Conservation (phyloP, 441 rosid genomes). For the Codiaeum variegatum region DNA sequence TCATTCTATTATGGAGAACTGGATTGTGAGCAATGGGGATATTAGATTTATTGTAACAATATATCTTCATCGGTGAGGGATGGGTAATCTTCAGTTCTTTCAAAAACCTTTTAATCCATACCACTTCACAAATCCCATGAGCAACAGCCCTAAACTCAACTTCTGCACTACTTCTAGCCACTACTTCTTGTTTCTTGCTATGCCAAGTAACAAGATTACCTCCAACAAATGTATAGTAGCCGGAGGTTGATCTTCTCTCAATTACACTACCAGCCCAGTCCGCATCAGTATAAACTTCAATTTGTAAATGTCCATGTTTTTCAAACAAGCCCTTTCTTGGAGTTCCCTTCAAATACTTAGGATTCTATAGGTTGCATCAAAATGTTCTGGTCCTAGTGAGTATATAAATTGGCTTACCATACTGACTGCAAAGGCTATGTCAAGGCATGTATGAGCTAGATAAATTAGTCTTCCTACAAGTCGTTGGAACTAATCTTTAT, state of each 20-base stretch:
- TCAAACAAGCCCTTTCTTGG: not conserved
- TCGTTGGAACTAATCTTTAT: not conserved
- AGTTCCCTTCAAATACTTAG: not conserved
- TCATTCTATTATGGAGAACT: not conserved
- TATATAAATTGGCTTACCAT: not conserved
- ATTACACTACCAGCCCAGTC: not conserved
- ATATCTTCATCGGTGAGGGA: not conserved
- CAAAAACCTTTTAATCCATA: not conserved
- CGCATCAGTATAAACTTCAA: not conserved
- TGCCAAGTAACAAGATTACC: not conserved
- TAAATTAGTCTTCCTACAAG: not conserved
- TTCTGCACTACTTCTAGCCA: not conserved
- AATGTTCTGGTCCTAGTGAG: not conserved
- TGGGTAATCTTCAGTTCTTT: not conserved
- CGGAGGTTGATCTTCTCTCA: not conserved
- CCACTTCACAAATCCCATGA: not conserved
- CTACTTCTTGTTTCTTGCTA: not conserved
- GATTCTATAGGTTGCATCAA: not conserved
- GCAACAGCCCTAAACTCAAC: not conserved
- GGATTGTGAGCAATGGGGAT: not conserved
- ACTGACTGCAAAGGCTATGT: not conserved
- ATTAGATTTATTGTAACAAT: not conserved
- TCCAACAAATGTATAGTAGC: not conserved
- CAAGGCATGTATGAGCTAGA: not conserved
- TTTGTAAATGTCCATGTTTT: not conserved